Percentiles rank a stretch among this genome's conserved stretches.
Conservation (phyloP, 2,329 filamentous ascomycete genomes). For the Fusarium ambrosium region DNA sequence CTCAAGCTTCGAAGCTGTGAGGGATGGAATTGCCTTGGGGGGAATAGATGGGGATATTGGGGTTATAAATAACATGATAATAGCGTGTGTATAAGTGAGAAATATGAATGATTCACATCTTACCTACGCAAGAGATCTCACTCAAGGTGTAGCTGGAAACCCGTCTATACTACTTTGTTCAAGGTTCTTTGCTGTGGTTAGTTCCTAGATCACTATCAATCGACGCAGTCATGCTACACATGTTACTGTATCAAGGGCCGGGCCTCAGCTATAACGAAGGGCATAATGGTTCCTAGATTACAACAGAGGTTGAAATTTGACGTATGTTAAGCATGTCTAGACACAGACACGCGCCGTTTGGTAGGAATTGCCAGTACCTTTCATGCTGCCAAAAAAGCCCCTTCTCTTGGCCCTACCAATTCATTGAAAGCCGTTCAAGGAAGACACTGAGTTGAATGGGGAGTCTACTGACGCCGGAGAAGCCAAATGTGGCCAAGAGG, state of each 20-base stretch:
- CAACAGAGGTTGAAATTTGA: background rate
- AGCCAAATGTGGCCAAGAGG: no score
- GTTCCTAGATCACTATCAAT: background rate
- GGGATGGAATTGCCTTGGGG: background rate
- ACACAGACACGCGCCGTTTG: no score
- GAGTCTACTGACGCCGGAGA: no score
- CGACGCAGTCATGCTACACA: no score
- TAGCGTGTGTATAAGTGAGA: background rate
- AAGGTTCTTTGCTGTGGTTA: background rate
- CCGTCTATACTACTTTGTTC: background rate
- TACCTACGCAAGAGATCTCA: background rate
- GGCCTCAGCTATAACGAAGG: no score
- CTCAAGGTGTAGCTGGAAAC: background rate
- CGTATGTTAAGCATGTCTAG: no score
- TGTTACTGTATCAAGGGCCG: no score
- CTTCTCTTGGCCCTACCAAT: no score
- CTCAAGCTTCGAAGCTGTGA: slow-evolving; percentile 39
- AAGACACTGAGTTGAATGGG: no score
- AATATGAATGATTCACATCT: background rate
- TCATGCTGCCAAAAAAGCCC: no score
- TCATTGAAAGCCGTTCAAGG: no score
- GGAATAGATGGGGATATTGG: background rate
- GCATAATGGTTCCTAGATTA: background rate
- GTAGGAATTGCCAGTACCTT: no score
- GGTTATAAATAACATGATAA: background rate